Evolutionary conservation across 345 rosid species (phyloP).

Genomic region (Acer campestre): DNA sequence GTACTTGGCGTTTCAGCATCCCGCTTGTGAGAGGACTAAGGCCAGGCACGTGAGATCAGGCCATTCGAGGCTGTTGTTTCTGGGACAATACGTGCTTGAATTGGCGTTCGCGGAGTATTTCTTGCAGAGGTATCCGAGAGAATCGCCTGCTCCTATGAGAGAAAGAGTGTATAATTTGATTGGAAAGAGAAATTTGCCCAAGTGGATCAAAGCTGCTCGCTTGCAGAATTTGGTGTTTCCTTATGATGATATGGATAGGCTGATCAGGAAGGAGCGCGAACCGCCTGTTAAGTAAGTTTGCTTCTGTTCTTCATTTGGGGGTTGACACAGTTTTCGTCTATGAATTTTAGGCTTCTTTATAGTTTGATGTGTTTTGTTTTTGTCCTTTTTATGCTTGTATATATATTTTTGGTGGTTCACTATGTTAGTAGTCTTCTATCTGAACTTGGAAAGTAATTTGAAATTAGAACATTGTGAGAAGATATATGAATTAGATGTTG

Average conservation of each 20-base stretch:
- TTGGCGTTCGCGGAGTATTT: slow-evolving; percentile 76
- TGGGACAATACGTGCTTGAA: slow-evolving; percentile 96
- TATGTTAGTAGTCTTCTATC: not conserved
- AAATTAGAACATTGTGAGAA: not conserved
- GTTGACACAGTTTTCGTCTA: not conserved
- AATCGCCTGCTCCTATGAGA: slow-evolving; percentile 87
- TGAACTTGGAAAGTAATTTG: not conserved
- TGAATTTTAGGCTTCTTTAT: slow-evolving; percentile 9
- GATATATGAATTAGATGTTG: not conserved
- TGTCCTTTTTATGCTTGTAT: not conserved
- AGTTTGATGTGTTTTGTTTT: not conserved
- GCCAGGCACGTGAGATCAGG: slow-evolving; percentile 85
- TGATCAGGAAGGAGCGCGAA: slow-evolving; percentile 74
- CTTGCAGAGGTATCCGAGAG: slow-evolving; percentile 93
- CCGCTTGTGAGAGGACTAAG: slow-evolving; percentile 76
- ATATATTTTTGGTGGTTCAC: not conserved
- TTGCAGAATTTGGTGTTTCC: slow-evolving; percentile 92
- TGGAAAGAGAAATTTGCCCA: slow-evolving; percentile 85
- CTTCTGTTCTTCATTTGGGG: slow-evolving; percentile 4
- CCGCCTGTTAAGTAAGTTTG: slow-evolving; percentile 86
- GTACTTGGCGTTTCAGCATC: slow-evolving; percentile 92
- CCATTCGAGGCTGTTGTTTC: slow-evolving; percentile 76
- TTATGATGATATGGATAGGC: slow-evolving; percentile 82
- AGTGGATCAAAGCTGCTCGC: slow-evolving; percentile 86
- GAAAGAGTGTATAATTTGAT: slow-evolving; percentile 91